Base-by-base conservation (phyloP, 2,329 filamentous ascomycete species). In the Fusarium pseudocircinatum region DNA sequence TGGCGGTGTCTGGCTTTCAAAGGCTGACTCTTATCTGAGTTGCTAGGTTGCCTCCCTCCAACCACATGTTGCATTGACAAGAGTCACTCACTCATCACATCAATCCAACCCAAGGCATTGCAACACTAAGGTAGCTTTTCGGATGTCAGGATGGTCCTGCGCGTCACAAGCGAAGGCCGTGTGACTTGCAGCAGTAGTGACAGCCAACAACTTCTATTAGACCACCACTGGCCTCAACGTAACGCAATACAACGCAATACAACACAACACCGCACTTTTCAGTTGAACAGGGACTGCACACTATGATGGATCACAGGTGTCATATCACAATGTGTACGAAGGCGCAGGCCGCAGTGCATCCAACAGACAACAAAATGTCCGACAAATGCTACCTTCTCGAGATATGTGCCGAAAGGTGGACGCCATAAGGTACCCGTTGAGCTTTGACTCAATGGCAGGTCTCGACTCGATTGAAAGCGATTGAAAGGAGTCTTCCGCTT, bases 101-200 rank as follows among this genome's bases (percentile, higher is more conserved):
- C 34, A 54, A 39, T 54, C 50, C 50, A 40, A 54, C 50, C 36
- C 20, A 40, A 28, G 34, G 20, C 11, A 54, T 30, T 54, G 50
- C 26, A 56, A 56, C 32, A 47, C 44, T 30, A 46, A 14, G 18
- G 13, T 28, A 22, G 44, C 34, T 47, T 39, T 63, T 43, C 53
- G 26, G n/a, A 37, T 39, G 22, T 39, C 44, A 37, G 58, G 53
- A 66, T 54, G 60, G 69, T 61, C 54, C 54, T 72, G 60, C 60
- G 60, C 68, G 61, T 74, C 72, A 74, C 60, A 67, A 64, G 67
- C 54, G 49, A 71, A 42, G 68, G 42, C 54, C 60, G 46, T 66
- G 66, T 72, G 70, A 74, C 68, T 72, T 57, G 71, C 67, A 72
- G 66, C 58, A 28, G 43, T 13, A 43, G 37, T 34, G 49, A 40